phyloP scores from a whole-genome alignment of 1,284 basidiomycete species.

The Pseudozyma sp. region DNA sequence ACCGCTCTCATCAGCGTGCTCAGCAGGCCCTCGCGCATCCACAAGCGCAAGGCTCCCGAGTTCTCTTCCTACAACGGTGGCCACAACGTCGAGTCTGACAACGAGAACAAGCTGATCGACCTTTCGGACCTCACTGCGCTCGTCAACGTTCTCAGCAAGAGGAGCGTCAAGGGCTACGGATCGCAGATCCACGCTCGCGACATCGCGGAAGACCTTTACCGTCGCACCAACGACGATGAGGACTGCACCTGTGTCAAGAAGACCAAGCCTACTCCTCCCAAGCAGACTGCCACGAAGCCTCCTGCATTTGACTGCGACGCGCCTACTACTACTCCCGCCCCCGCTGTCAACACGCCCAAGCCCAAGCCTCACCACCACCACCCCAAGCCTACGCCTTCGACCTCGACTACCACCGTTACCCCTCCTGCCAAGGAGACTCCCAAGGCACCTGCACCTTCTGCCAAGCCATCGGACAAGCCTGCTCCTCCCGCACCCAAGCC shows the following conservation, averaged over 20 bases:
- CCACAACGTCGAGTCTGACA: conserved; percentile 40
- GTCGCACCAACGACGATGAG: conserved; percentile 44
- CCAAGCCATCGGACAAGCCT: background rate
- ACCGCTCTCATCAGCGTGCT: conserved; percentile 37
- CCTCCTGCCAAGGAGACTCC: background rate
- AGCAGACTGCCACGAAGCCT: conserved; percentile 13
- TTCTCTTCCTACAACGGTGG: conserved; percentile 36
- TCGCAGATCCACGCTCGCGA: conserved; percentile 40
- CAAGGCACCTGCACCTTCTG: background rate
- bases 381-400: conserved; percentile 3
- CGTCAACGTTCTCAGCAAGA: conserved; percentile 44
- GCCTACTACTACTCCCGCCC: conserved; percentile 6
- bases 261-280: conserved; percentile 31
- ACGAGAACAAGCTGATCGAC: conserved; percentile 51
- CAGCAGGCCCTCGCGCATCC: background rate
- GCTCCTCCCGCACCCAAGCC: conserved; percentile 5
- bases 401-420: background rate
- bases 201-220: conserved; percentile 39
- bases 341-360: background rate
- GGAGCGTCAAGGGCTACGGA: conserved; percentile 31
- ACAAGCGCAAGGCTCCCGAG: conserved; percentile 24
- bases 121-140: conserved; percentile 39
- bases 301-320: conserved; percentile 8
- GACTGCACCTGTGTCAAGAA: conserved; percentile 53
- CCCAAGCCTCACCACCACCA: conserved; percentile 10